Conservation (phyloP, 441 rosid genomes). For the Kokia cookei region DNA sequence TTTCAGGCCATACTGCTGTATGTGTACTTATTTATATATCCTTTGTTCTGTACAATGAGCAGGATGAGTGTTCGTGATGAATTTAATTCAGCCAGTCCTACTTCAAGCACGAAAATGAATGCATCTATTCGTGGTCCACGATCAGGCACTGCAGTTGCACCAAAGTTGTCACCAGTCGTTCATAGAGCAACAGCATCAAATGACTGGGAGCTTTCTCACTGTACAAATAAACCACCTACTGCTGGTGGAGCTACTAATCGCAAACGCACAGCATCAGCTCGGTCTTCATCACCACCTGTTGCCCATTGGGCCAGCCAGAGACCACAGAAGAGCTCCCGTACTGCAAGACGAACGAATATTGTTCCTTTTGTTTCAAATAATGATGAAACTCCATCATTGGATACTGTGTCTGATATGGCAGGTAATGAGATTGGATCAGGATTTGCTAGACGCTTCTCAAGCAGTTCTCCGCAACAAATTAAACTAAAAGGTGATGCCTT, state of each 20-base stretch:
- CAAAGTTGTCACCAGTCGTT: slow-evolving; percentile 73
- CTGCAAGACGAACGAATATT: slow-evolving; percentile 90
- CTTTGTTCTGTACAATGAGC: slow-evolving; percentile 21
- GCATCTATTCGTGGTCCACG: slow-evolving; percentile 78
- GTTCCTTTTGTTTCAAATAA: slow-evolving; percentile 68
- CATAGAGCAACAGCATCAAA: slow-evolving; percentile 65
- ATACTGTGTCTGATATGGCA: slow-evolving; percentile 69
- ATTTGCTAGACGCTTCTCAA: slow-evolving; percentile 55
- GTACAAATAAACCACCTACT: slow-evolving; percentile 72
- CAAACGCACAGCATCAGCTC: slow-evolving; percentile 68
- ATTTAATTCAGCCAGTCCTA: slow-evolving; percentile 80
- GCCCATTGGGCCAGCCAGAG: slow-evolving; percentile 92
- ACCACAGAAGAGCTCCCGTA: slow-evolving; percentile 85
- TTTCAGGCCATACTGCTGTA: background rate
- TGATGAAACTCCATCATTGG: slow-evolving; percentile 69
- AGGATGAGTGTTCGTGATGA: slow-evolving; percentile 79
- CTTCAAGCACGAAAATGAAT: slow-evolving; percentile 62
- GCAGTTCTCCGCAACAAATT: slow-evolving; percentile 74
- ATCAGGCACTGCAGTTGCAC: slow-evolving; percentile 63
- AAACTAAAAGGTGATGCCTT: slow-evolving; percentile 65
- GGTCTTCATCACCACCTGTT: slow-evolving; percentile 90
- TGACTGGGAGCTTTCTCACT: slow-evolving; percentile 88
- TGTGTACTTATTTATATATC: slow-evolving; percentile 1
- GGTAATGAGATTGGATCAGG: slow-evolving; percentile 68
- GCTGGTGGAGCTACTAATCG: slow-evolving; percentile 66